phyloP scores from a whole-genome alignment of 2,329 filamentous ascomycete species.

The Paraconiothyrium sp. region DNA sequence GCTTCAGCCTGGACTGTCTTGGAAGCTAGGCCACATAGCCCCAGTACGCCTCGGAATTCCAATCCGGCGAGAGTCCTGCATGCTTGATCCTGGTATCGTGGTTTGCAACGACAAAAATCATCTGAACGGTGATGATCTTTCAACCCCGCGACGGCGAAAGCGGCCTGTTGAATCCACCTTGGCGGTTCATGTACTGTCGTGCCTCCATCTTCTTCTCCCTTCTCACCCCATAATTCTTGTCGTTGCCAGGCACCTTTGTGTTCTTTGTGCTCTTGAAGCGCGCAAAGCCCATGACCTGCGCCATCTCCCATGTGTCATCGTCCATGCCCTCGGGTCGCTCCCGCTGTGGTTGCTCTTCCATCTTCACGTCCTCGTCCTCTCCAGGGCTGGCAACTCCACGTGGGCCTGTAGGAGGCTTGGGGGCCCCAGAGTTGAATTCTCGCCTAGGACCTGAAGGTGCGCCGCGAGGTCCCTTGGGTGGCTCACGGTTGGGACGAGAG shows the following conservation, averaged over 20 bases:
- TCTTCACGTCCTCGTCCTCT: constrained; percentile 36
- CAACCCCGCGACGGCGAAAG: constrained; percentile 60
- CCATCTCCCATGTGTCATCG: constrained; percentile 78
- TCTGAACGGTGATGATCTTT: background rate
- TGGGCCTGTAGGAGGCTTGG: constrained; percentile 23
- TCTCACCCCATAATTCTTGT: constrained; percentile 76
- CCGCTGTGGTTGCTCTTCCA: constrained; percentile 35
- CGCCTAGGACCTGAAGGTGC: constrained; percentile 25
- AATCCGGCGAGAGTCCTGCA: background rate
- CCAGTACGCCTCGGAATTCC: background rate
- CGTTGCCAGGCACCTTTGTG: constrained; percentile 88
- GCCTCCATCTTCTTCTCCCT: constrained; percentile 97
- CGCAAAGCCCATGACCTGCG: constrained; percentile 88
- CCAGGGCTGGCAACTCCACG: constrained; percentile 26
- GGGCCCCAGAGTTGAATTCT: constrained; percentile 19
- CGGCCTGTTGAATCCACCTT: constrained; percentile 83
- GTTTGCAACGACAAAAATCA: background rate
- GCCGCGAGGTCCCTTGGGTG: constrained; percentile 40
- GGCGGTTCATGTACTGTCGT: constrained; percentile 94
- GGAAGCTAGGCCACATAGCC: background rate
- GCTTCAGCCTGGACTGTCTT: background rate
- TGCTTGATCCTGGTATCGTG: background rate
- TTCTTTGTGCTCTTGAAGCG: constrained; percentile 87
- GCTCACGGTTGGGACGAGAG: constrained; percentile 22
- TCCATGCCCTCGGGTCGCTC: constrained; percentile 55